Base-by-base conservation (phyloP, 2,329 filamentous ascomycete genomes). In the Sporothrix inflata region DNA sequence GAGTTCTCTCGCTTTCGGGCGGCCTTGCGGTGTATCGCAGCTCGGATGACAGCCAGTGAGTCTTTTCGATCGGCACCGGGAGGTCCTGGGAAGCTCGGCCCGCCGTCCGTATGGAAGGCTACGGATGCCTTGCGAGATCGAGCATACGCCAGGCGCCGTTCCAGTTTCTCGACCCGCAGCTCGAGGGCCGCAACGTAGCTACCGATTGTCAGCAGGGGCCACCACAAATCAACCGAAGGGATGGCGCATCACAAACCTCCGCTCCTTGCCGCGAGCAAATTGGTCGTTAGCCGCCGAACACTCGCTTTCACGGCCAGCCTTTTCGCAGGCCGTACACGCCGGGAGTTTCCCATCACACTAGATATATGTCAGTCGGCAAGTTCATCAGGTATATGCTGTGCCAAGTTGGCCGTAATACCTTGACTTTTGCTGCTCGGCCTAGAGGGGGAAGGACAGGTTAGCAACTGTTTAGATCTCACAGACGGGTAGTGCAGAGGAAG, bases 101-200 rank as follows among this genome's bases (percentile, higher is more conserved):
- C 90, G 14, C 85, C 83, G 74, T 92, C 90, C 74, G 92, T 90
- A 75, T 91, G 85, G 77, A 92, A 86, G 30, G 88, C 85, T 19
- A 93, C 85, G 4, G 92, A 92, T 14, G 88, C 90, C 76, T 93
- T 93, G 75, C 92, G 89, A 24, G 89, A 88, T 76, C 88, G 86
- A 69, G 90, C 90, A 81, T 89, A 92, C 45, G 88, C 85, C 63
- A 98, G 87, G 72, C 90, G 90, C 79, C 90, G 91, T 81, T 97
- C 93, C 9, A 98, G 87, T 81, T 92, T 93, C 80, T 98, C 94
- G 76, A 97, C 91, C 72, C 93, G 91, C 19, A 94, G 89, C 80
- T 98, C 95, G n/a, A 99, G 86, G 0, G 95, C 97, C 8, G 95
- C 94, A 60, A 98, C 94, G 85, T 98, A 99, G 82, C 90, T 92